These are phyloP conservation scores for Dillenia turbinata DNA, from an alignment of 164 flowering plant genomes.

Conservation along the genomic window DNA sequence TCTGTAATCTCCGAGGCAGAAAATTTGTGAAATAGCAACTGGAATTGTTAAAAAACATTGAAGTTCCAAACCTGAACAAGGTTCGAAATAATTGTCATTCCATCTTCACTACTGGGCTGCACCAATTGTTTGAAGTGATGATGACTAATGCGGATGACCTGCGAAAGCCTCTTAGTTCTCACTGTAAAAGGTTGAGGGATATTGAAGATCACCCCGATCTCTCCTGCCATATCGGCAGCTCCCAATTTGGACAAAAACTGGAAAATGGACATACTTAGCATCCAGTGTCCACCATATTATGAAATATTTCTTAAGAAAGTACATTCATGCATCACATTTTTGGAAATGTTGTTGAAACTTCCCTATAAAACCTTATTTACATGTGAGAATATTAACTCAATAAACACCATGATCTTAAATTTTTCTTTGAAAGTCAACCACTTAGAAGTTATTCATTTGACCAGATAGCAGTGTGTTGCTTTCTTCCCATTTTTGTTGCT, in stretches of 20 bases:
- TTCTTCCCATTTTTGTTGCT: too few species aligned
- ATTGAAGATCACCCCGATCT: constrained; percentile 76
- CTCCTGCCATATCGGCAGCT: constrained; percentile 71
- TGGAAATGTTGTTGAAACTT: too few species aligned
- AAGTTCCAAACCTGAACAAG: constrained; percentile 52
- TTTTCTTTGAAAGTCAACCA: too few species aligned
- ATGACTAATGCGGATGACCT: constrained; percentile 74
- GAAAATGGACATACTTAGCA: constrained; percentile 10
- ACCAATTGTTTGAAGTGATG: constrained; percentile 68
- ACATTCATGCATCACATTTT: too few species aligned
- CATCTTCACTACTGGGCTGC: constrained; percentile 50
- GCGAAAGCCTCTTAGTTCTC: constrained; percentile 78
- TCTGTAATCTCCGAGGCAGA: too few species aligned
- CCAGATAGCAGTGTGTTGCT: too few species aligned
- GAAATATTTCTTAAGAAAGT: too few species aligned
- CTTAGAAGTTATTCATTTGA: too few species aligned
- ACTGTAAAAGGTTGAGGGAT: constrained; percentile 87
- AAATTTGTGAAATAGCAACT: background rate
- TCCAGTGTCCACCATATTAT: too few species aligned
- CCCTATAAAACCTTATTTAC: too few species aligned
- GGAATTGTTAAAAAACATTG: background rate
- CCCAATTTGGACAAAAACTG: constrained; percentile 59
- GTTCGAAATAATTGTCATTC: constrained; percentile 48
- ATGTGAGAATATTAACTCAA: too few species aligned
- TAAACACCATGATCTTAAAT: too few species aligned